Evolutionary conservation across 805 yeast species (phyloP).

Genomic region (Ogataea glucozyma): DNA sequence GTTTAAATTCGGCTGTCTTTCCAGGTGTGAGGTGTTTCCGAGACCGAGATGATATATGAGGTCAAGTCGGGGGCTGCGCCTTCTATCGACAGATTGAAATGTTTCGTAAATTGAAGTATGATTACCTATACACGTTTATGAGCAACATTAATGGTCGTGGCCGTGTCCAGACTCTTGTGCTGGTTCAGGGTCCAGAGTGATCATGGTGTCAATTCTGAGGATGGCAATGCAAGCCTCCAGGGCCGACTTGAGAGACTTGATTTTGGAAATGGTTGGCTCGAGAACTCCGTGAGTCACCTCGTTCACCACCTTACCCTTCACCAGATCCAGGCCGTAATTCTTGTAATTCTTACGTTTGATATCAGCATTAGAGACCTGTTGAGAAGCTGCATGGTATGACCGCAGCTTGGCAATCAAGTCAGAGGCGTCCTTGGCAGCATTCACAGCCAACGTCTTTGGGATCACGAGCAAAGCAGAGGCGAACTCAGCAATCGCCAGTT

Average conservation of each 20-base stretch:
- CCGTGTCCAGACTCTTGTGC: conserved; percentile 92
- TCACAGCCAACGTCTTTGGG: conserved; percentile 95
- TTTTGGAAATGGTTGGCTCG: conserved; percentile 92
- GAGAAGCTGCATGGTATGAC: conserved; percentile 94
- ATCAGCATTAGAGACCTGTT: conserved; percentile 82
- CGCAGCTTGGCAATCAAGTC: conserved; percentile 94
- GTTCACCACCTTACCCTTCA: conserved; percentile 89
- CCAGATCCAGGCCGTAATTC: conserved; percentile 89
- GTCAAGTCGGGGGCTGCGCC: conserved; percentile 8
- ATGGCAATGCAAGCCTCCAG: conserved; percentile 98
- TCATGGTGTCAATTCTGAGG: conserved; percentile 96
- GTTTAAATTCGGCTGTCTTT: background rate
- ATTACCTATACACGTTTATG: conserved; percentile 3
- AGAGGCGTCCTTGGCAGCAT: conserved; percentile 96
- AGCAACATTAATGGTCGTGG: conserved; percentile 62
- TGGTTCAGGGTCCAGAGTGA: conserved; percentile 94
- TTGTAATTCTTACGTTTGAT: conserved; percentile 80
- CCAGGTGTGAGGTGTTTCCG: background rate
- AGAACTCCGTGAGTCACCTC: conserved; percentile 82
- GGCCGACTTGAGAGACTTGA: conserved; percentile 91
- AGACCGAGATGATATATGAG: too few species aligned
- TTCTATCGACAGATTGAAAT: too few species aligned
- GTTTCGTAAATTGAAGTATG: too few species aligned
- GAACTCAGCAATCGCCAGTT: conserved; percentile 96
- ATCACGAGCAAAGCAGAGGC: conserved; percentile 86